A percentile compares a stretch with the other conserved stretches of the same genome.
These are phyloP conservation scores for Favolaschia claudopus DNA, from an alignment of 768 basidiomycete species.

Conservation along the genomic window DNA sequence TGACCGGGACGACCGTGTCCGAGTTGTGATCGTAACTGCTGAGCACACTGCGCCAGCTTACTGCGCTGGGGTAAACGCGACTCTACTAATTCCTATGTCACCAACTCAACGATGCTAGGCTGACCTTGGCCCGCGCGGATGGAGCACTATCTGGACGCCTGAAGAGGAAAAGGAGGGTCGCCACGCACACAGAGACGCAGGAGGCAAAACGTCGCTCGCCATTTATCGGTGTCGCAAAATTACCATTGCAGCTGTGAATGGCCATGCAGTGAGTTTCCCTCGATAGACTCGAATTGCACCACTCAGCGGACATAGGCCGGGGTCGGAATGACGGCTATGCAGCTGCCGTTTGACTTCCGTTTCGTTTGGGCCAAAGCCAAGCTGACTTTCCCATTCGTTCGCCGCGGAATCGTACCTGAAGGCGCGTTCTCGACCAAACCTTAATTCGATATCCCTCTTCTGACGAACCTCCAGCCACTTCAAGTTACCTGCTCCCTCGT, in stretches of 20 bases:
- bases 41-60: conserved; percentile 59
- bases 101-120: conserved; percentile 42
- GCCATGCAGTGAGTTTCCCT: conserved; percentile 49
- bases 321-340: conserved; percentile 56
- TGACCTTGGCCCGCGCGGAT: conserved; percentile 57
- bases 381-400: conserved; percentile 56
- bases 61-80: conserved; percentile 63
- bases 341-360: conserved; percentile 61
- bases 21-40: conserved; percentile 59
- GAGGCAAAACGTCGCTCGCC: conserved; percentile 54
- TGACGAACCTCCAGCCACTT: conserved; percentile 37
- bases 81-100: too few species aligned
- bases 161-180: conserved; percentile 56
- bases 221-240: conserved; percentile 64
- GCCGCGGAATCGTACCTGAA: conserved; percentile 58
- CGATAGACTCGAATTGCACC: neutral
- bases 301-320: conserved; percentile 43
- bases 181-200: conserved; percentile 58
- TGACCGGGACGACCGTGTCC: conserved; percentile 61
- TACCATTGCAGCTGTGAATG: conserved; percentile 59
- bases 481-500: conserved; percentile 60
- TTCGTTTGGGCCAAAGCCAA: conserved; percentile 61
- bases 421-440: conserved; percentile 38
- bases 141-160: conserved; percentile 48
- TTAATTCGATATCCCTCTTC: neutral